Base-by-base conservation (phyloP, 2,329 filamentous ascomycete species). In the Trichocomaceae sp. region DNA sequence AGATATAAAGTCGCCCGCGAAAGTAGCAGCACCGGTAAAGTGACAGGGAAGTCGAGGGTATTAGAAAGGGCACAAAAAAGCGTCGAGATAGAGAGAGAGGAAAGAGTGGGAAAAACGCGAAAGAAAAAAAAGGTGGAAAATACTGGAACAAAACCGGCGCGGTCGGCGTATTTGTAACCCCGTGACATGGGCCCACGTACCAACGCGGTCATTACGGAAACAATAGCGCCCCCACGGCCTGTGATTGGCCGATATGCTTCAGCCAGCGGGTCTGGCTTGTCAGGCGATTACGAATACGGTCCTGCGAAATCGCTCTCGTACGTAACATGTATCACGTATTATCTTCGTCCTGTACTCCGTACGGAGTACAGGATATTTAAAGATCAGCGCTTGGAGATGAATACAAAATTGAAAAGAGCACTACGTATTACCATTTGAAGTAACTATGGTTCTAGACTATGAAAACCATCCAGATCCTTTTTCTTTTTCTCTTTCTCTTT, bases 101-200 rank as follows among this genome's bases (percentile, higher is more conserved):
- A 13, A 41, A 48, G 26, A 29, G 26, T 29, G 26, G n/a, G n/a
- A 41, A 48, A 55, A 42, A 52, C 44, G 50, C 45, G 54, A 56
- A 49, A 48, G 45, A 54, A 54, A 49, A 56, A 56, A 50, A 50
- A 56, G 37, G 33, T 46, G 51, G 51, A 52, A 56, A 50, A 52
- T 52, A 56, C 48, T 52, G 54, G 54, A 56, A 56, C 39, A 52
- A 52, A 56, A 51, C 54, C 35, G 53, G 47, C 52, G 53, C 47
- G 47, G 53, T 50, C 39, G 39, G 42, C 41, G 53, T 55, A 55
- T 55, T 55, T 51, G 54, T 51, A 23, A 51, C 31, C 54, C 54
- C 54, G 54, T 55, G 54, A 55, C 49, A 51, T 51, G 39, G 49
- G n/a, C 12, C 48, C 9, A 45, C 53, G 47, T 55, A 55, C 53